Percentiles rank a stretch among this genome's conserved stretches.
phyloP scores from a whole-genome alignment of 78 protist species.

The Bigelowiella natans region DNA sequence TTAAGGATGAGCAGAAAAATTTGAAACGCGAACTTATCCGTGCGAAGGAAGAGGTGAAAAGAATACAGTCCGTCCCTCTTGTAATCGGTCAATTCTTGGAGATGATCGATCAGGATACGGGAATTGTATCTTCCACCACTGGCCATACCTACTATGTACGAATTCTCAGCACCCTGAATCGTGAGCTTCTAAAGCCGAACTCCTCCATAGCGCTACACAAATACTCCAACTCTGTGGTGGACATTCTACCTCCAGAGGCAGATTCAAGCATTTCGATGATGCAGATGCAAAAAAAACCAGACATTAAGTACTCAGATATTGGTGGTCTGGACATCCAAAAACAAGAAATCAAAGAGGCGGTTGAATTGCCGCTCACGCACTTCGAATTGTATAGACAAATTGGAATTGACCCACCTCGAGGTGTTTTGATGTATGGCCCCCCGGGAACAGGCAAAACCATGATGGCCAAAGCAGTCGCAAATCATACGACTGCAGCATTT shows the following conservation, averaged over 20 bases:
- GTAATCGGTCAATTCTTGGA: conserved; percentile 97
- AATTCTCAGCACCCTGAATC: conserved; percentile 90
- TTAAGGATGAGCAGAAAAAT: conserved; percentile 79
- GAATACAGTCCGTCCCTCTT: conserved; percentile 96
- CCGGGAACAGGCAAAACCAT: conserved; percentile 71
- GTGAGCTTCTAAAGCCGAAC: conserved; percentile 96
- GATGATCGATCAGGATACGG: conserved; percentile 83
- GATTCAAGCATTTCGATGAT: conserved; percentile 85
- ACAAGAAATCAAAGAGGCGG: conserved; percentile 99
- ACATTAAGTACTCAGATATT: conserved; percentile 75
- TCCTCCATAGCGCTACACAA: conserved; percentile 90
- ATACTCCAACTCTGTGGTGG: conserved; percentile 88
- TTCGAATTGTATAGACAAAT: conserved; percentile 47
- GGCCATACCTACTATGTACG: conserved; percentile 88
- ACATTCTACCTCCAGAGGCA: conserved; percentile 94
- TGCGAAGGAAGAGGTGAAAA: conserved; percentile 95
- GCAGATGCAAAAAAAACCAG: conserved; percentile 61
- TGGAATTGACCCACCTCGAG: neutral
- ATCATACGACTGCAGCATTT: conserved; percentile 93
- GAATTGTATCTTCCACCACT: conserved; percentile 84
- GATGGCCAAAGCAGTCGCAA: conserved; percentile 45
- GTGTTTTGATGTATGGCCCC: conserved; percentile 84
- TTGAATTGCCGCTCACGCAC: conserved; percentile 94
- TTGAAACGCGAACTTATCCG: conserved; percentile 84
- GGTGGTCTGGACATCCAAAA: conserved; percentile 99